Conservation (phyloP, 169 alveolate species). For the Cryptosporidium meleagridis region DNA sequence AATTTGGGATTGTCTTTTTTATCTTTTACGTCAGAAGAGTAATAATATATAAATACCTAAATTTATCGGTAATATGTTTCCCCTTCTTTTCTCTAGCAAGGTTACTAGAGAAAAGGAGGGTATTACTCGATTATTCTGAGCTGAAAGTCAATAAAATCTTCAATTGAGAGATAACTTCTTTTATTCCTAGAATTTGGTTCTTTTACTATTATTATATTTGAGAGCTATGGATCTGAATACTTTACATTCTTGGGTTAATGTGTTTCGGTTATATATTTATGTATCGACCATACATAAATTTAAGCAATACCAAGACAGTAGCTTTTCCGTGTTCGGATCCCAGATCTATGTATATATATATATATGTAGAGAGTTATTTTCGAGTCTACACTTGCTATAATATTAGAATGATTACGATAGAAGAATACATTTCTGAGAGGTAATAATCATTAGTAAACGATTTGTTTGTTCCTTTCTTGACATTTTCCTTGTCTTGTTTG, state of each 20-base stretch:
- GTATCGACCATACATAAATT: background rate
- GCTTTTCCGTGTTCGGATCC: background rate
- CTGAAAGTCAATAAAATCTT: background rate
- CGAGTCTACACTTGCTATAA: slow-evolving; percentile 3
- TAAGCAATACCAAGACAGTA: background rate
- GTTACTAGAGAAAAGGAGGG: background rate
- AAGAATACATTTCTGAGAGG: slow-evolving; percentile 1
- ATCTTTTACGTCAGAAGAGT: background rate
- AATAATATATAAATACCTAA: background rate
- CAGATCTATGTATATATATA: background rate
- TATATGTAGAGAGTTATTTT: background rate
- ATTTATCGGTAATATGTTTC: background rate
- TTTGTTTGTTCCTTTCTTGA: background rate
- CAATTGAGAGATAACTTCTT: background rate
- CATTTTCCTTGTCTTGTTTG: background rate
- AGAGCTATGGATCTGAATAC: background rate
- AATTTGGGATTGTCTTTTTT: background rate
- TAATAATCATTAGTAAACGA: slow-evolving; percentile 2
- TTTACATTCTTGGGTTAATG: background rate
- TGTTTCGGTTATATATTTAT: background rate
- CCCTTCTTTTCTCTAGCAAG: no score
- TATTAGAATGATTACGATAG: slow-evolving; percentile 9
- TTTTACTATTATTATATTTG: background rate
- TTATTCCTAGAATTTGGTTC: slow-evolving; percentile 12
- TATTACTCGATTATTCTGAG: background rate